Evolutionary conservation across 192 early-diverging fungal genomes (phyloP).

Genomic region (Mortierella claussenii): DNA sequence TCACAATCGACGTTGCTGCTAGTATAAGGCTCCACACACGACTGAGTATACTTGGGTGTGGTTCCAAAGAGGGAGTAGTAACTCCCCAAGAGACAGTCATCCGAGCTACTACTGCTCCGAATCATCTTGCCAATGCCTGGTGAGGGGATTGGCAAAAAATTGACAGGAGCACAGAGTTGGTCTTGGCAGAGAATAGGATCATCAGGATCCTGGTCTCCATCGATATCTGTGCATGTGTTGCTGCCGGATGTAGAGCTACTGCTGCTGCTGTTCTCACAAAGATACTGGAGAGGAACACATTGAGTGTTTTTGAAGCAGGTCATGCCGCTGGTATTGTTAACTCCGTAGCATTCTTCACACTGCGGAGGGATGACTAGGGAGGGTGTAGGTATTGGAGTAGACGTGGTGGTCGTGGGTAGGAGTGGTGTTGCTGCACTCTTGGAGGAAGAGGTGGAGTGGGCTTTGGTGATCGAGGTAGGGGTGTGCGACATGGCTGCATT

Average conservation of each 20-base stretch:
- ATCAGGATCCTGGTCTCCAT: conserved; percentile 5
- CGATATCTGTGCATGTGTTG: not conserved
- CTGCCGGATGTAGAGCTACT: too few relatives aligned
- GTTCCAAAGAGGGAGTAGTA: conserved; percentile 27
- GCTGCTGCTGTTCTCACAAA: conserved; percentile 17
- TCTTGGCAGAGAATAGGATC: conserved; percentile 24
- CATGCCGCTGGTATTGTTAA: conserved; percentile 12
- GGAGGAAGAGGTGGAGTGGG: too few relatives aligned
- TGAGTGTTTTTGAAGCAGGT: conserved; percentile 39
- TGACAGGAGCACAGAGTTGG: conserved; percentile 11
- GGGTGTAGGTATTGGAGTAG: conserved; percentile 7
- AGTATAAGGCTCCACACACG: conserved; percentile 8
- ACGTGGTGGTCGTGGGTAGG: not conserved
- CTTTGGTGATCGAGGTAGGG: too few relatives aligned
- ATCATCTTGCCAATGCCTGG: conserved; percentile 8
- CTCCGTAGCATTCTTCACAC: conserved; percentile 18
- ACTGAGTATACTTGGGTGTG: conserved; percentile 15
- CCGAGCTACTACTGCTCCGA: not conserved
- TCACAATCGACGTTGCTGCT: not conserved
- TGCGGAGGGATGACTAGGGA: conserved; percentile 21
- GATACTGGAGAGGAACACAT: conserved; percentile 17
- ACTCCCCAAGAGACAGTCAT: conserved; percentile 12
- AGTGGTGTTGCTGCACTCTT: not conserved
- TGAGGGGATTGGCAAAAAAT: conserved; percentile 11
- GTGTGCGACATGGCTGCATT: too few relatives aligned